Evolutionary conservation across 78 protist species (phyloP), one percentile per base, ranked within the genome.

Genomic region (Guillardia theta): DNA sequence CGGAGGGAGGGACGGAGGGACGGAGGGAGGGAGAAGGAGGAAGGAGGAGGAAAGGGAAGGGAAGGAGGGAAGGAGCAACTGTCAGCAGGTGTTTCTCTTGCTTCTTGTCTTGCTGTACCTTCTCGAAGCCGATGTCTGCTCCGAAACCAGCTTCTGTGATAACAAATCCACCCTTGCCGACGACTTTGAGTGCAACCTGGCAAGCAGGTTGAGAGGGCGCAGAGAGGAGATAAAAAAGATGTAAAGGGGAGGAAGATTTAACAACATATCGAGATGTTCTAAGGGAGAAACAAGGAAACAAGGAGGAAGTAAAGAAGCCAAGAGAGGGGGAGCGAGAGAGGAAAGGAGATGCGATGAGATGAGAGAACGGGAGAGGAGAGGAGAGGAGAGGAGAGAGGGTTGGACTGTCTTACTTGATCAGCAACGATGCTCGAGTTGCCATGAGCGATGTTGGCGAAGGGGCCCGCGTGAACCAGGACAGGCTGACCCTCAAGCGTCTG

Each of bases 381-480:
- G n/a, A n/a, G n/a, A n/a, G n/a, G n/a, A n/a, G n/a, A n/a, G n/a
- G n/a, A n/a, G n/a, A n/a, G n/a, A n/a, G n/a, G n/a, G n/a, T n/a
- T n/a, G 3, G n/a, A n/a, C n/a, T n/a, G n/a, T n/a, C n/a, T n/a
- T n/a, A n/a, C n/a, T n/a, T n/a, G n/a, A 83, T 98, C 99, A 43
- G 99, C 99, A 43, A 99, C 77, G 92, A 99, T 97, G 45, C 98
- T 95, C 10, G 96, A 93, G 94, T 98, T 98, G 70, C 78, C 78
- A 64, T 30, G 53, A 22, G 93, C 70, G 62, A 99, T 99, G 97
- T 99, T 99, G 41, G 99, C 99, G 53, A 99, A 99, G 47, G 99
- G 99, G 50, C 99, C 99, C 21, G 99, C 98, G 93, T 99, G 99
- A 41, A 99, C 99, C 2, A 99, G 43, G 6, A 97, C 98, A 30